Evolutionary conservation across 2,329 filamentous ascomycete genomes (phyloP).

Genomic region (Anisogramma anomala): DNA sequence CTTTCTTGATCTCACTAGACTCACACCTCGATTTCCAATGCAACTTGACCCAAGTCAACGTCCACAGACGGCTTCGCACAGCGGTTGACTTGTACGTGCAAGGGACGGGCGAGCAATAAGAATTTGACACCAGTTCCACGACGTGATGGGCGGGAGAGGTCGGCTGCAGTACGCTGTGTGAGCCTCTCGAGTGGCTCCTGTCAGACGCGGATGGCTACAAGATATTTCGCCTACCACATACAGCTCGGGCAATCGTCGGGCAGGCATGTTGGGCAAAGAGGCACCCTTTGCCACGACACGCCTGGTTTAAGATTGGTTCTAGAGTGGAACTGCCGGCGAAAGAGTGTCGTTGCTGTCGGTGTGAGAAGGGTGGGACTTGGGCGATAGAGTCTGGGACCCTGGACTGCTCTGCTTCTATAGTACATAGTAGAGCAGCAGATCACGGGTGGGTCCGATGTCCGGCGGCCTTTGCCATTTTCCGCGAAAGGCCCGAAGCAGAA

Average conservation of each 20-base stretch:
- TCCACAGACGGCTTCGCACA: background rate
- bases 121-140: constrained; percentile 1
- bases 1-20: background rate
- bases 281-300: background rate
- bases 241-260: background rate
- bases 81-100: background rate
- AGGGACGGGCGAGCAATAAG: background rate
- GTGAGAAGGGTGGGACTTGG: too few relatives aligned
- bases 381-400: too few relatives aligned
- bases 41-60: background rate
- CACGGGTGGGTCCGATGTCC: too few relatives aligned
- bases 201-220: background rate
- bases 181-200: background rate
- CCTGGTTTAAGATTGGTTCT: background rate
- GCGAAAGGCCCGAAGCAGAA: constrained; percentile 1
- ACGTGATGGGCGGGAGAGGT: background rate
- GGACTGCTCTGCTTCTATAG: too few relatives aligned
- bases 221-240: background rate
- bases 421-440: too few relatives aligned
- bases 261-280: background rate
- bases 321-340: background rate
- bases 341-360: background rate
- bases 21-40: background rate
- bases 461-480: too few relatives aligned
- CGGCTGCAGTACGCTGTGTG: background rate